Base-by-base conservation (phyloP, 2,329 filamentous ascomycete species). In the Aspergillus awamori region DNA sequence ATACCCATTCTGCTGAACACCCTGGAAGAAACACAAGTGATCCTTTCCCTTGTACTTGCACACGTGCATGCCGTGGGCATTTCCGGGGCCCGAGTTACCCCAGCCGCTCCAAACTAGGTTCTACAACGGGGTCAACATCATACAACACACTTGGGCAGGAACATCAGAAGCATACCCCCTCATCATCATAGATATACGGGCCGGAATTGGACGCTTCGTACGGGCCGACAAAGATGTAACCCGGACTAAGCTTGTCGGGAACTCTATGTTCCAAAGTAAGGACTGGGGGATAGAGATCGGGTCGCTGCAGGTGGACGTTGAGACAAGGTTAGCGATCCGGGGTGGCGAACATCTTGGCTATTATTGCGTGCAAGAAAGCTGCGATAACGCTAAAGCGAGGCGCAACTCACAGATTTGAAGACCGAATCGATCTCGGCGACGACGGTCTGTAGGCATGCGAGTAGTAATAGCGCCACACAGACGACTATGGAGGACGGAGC, bases 1-100 rank as follows among this genome's bases (percentile, higher is more conserved):
- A 60, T 83, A 84, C 28, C 82, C 81, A 57, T 81, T 79, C 62
- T 82, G 80, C 62, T 84, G 81, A 57, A 79, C 76, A 36, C 82
- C 82, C 60, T 83, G 79, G 69, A 82, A 84, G 70, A 81, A 83
- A 68, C 81, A 84, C n/a, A 84, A 67, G 64, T 84, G 82, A 51
- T 80, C 75, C 59, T 72, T 72, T 13, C 79, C 81, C 26, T 80
- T 75, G 72, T 82, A 84, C 47, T 75, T 67, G 69, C 82, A 84
- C 33, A 81, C 79, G 62, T 81, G 79, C 59, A 81, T 77, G 57
- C 78, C 77, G 66, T 83, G 81, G 39, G 77, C 77, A 57, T 80
- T 82, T 43, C 79, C 80, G 2, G 82, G 81, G n/a, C 82, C 81
- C 11, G 78, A 76, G 45, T 72, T 73, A 33, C 81, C 81, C 70